These are phyloP conservation scores for Diaporthe humulicola DNA, from an alignment of 2,329 filamentous ascomycete genomes.

Conservation along the genomic window DNA sequence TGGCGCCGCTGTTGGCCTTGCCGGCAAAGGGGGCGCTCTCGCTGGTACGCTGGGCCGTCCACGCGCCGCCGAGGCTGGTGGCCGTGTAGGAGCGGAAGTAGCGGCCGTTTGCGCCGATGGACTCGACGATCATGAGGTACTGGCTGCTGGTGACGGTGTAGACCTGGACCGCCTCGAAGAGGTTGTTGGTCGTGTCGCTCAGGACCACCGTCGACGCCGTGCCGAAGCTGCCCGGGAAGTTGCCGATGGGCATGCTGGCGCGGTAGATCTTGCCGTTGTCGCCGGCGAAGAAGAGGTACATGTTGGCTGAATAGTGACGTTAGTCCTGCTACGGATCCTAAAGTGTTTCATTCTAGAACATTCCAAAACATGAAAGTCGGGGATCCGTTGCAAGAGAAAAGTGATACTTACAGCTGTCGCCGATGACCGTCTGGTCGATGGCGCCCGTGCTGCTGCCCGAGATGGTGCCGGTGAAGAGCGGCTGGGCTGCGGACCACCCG, in stretches of 20 bases:
- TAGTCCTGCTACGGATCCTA: no score
- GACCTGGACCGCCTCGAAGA: conserved; percentile 77
- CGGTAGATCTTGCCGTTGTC: conserved; percentile 78
- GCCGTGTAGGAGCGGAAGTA: conserved; percentile 79
- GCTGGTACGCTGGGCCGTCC: conserved; percentile 68
- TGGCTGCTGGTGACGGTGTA: conserved; percentile 69
- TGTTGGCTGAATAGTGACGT: no score
- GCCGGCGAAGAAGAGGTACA: conserved; percentile 77
- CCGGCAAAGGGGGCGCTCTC: conserved; percentile 75
- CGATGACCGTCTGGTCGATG: conserved; percentile 76
- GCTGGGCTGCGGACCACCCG: conserved; percentile 66
- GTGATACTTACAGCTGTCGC: no score
- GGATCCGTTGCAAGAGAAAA: no score
- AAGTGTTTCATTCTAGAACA: no score
- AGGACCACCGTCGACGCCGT: conserved; percentile 61
- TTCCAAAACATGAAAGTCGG: no score
- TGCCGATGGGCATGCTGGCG: conserved; percentile 70
- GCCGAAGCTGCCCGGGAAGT: conserved; percentile 74
- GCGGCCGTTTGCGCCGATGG: conserved; percentile 67
- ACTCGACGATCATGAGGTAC: conserved; percentile 79
- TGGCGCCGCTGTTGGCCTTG: conserved; percentile 73
- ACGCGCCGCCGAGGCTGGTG: conserved; percentile 65
- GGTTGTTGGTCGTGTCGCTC: conserved; percentile 65
- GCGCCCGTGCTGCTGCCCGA: conserved; percentile 62
- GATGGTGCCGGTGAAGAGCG: conserved; percentile 70